Conservation (phyloP, 2,329 filamentous ascomycete species). For the Aspergillus terreus region DNA sequence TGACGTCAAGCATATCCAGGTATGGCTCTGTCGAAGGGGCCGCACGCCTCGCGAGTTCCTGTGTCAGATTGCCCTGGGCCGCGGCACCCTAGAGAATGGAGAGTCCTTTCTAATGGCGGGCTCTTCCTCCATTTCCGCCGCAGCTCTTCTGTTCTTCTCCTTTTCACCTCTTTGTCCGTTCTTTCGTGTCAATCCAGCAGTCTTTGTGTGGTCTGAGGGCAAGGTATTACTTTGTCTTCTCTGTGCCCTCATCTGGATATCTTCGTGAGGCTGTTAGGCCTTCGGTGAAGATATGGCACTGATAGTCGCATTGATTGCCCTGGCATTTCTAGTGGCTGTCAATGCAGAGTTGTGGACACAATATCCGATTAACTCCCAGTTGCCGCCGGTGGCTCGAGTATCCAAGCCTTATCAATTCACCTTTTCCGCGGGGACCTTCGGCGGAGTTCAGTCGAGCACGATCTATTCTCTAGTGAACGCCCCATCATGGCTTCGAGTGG, state of each 20-base stretch:
- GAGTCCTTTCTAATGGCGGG: slow-evolving; percentile 18
- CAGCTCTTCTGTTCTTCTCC: slow-evolving; percentile 5
- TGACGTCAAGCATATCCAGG: slow-evolving; percentile 38
- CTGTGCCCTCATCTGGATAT: slow-evolving; percentile 14
- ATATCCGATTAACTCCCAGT: slow-evolving; percentile 80
- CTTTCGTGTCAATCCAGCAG: slow-evolving; percentile 2
- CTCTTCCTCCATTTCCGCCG: slow-evolving; percentile 16
- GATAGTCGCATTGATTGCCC: slow-evolving; percentile 20
- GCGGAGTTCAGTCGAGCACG: slow-evolving; percentile 52
- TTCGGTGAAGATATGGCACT: slow-evolving; percentile 23
- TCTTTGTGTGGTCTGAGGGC: slow-evolving; percentile 2
- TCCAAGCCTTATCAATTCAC: slow-evolving; percentile 48
- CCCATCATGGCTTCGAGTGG: slow-evolving; percentile 72
- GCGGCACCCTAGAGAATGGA: slow-evolving; percentile 18
- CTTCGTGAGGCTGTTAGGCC: slow-evolving; percentile 4
- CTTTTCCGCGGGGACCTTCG: slow-evolving; percentile 62
- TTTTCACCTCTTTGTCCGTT: slow-evolving; percentile 7
- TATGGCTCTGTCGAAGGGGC: slow-evolving; percentile 35
- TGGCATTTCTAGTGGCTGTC: slow-evolving; percentile 25
- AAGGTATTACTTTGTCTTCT: slow-evolving; percentile 11
- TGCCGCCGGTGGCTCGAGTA: slow-evolving; percentile 73
- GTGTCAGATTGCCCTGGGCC: slow-evolving; percentile 27
- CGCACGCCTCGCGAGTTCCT: slow-evolving; percentile 29
- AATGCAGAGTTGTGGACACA: slow-evolving; percentile 39
- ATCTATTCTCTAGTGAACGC: slow-evolving; percentile 64